Evolutionary conservation across 768 basidiomycete species (phyloP).

Genomic region (Podaxis sp.): DNA sequence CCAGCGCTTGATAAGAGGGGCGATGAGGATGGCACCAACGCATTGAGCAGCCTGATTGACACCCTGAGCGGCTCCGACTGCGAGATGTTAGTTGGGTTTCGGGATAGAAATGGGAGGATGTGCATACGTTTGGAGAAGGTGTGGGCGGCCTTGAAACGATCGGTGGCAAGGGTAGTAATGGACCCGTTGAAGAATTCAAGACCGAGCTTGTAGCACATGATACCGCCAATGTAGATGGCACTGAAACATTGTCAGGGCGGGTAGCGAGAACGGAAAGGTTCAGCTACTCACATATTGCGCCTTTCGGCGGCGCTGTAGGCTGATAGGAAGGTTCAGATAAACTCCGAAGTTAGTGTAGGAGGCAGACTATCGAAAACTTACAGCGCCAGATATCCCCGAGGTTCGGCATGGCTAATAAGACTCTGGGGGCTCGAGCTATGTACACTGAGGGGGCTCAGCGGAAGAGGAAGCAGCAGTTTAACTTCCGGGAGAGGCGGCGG

Average conservation of each 20-base stretch:
- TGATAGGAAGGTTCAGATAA: slow-evolving; percentile 7
- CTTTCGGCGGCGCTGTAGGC: slow-evolving; percentile 28
- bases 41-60: slow-evolving; percentile 35
- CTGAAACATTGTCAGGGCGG: slow-evolving; percentile 9
- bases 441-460: neutral
- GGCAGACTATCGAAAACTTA: slow-evolving; percentile 17
- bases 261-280: neutral
- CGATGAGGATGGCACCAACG: slow-evolving; percentile 34
- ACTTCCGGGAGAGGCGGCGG: neutral
- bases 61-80: slow-evolving; percentile 32
- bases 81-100: neutral
- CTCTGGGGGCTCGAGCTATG: neutral
- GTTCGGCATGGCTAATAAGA: neutral
- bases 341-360: too few species aligned
- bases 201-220: slow-evolving; percentile 33
- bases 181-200: slow-evolving; percentile 36
- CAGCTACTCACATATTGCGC: slow-evolving; percentile 27
- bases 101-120: neutral
- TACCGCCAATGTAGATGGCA: slow-evolving; percentile 29
- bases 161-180: slow-evolving; percentile 32
- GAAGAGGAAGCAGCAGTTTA: too few species aligned
- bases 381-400: slow-evolving; percentile 24
- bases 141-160: slow-evolving; percentile 27
- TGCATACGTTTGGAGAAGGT: slow-evolving; percentile 30
- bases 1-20: slow-evolving; percentile 30